Base-by-base conservation (phyloP, 345 rosid genomes). In the Rhodomyrtus tomentosa region DNA sequence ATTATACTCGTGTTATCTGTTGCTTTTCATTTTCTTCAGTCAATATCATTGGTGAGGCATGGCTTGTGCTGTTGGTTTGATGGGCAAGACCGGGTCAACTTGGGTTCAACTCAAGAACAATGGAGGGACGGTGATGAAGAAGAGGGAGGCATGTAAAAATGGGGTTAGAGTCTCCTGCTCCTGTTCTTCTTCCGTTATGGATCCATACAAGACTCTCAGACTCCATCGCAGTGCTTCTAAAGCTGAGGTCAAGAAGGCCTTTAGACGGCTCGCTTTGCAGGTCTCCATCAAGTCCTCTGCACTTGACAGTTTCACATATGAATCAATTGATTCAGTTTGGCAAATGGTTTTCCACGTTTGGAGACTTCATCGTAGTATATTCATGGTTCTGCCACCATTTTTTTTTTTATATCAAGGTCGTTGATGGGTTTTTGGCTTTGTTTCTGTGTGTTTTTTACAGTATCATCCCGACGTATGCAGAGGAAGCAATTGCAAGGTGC, bases 401-500 rank as follows among this genome's bases (percentile, higher is more conserved):
- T 25, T 25, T 8, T 11, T 14, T 54, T 82, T 82, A 12, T 4
- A 54, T 29, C 45, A 29, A 56, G 62, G 24, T 51, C 21, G 24
- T 52, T 51, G 42, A 51, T 68, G 7, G 18, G 20, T 81, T 81
- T n/a, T 50, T 14, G 82, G 50, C 54, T 81, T 52, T 81, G 82
- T 25, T 81, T 27, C 29, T 50, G 82, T 58, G 40, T 29, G 49
- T 36, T 49, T 38, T 38, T 2, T 38, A 49, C 95, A 95, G 99
- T 95, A 95, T 90, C 99, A 96, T 92, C 99, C 99, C 9, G 99
- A 96, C 89, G 98, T 95, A 14, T 96, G 98, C 87, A 93, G 94
- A 90, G 99, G 95, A 90, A 92, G 84, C 89, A 93, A 93, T 86
- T 95, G 96, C 36, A 95, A 92, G 1, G 90, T 92, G 45, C 92